These are phyloP conservation scores for Kodamaea neixiangensis DNA, from an alignment of 805 yeast species.

Conservation along the genomic window DNA sequence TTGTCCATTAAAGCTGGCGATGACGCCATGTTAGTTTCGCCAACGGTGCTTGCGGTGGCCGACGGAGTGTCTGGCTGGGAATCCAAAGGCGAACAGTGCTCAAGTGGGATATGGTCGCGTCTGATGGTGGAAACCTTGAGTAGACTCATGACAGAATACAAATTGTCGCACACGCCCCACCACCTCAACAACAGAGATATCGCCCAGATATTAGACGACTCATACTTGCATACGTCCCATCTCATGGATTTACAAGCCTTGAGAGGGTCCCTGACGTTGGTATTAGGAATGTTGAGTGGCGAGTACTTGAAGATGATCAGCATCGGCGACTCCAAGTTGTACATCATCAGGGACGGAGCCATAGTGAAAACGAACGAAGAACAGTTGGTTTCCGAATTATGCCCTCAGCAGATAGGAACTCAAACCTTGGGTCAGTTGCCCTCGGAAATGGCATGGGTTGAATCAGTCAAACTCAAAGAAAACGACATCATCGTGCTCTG, in stretches of 20 bases:
- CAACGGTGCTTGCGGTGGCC: slow-evolving; percentile 53
- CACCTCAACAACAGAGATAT: slow-evolving; percentile 44
- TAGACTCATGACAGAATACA: slow-evolving; percentile 46
- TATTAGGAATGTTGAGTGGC: slow-evolving; percentile 51
- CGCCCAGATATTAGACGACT: slow-evolving; percentile 45
- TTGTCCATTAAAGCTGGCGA: slow-evolving; percentile 55
- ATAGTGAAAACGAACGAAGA: slow-evolving; percentile 46
- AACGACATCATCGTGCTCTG: slow-evolving; percentile 49
- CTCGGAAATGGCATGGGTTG: slow-evolving; percentile 49
- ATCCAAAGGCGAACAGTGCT: slow-evolving; percentile 38
- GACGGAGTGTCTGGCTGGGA: slow-evolving; percentile 63
- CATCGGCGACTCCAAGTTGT: slow-evolving; percentile 54
- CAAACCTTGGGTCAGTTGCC: slow-evolving; percentile 45
- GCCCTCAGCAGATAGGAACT: slow-evolving; percentile 59
- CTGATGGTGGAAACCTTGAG: slow-evolving; percentile 53
- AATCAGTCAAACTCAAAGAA: slow-evolving; percentile 38
- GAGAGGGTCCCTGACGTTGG: slow-evolving; percentile 51
- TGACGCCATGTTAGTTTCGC: slow-evolving; percentile 58
- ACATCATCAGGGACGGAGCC: slow-evolving; percentile 48
- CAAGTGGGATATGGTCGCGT: slow-evolving; percentile 55
- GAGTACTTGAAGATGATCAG: slow-evolving; percentile 46
- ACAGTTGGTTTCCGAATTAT: slow-evolving; percentile 46
- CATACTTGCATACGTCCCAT: slow-evolving; percentile 49
- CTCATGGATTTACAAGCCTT: slow-evolving; percentile 51
- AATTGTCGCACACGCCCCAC: slow-evolving; percentile 38